These are phyloP conservation scores for Fraxinus paxiana DNA, from an alignment of 305 asterid genomes.

Conservation along the genomic window DNA sequence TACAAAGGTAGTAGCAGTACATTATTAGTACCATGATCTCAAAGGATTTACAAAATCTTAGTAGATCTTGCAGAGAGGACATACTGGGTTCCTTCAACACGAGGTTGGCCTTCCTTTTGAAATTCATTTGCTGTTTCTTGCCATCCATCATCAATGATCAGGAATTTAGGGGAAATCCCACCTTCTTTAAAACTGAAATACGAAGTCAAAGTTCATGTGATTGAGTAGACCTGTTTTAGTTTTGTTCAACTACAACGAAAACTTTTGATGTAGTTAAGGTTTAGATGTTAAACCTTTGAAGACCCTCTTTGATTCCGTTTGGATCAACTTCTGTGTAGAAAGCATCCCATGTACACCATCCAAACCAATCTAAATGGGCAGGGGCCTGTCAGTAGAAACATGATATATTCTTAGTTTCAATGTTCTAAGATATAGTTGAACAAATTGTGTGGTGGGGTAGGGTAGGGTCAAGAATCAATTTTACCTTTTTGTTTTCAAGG, in stretches of 20 bases:
- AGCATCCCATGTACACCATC: conserved; percentile 75
- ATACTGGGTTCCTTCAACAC: conserved; percentile 54
- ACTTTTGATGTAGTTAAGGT: not conserved
- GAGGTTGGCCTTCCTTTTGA: conserved; percentile 44
- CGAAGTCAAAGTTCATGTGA: not conserved
- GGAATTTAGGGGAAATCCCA: conserved; percentile 44
- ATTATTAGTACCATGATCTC: conserved; percentile 1
- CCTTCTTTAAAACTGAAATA: conserved; percentile 48
- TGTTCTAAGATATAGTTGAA: not conserved
- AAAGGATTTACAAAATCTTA: not conserved
- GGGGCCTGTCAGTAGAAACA: conserved; percentile 31
- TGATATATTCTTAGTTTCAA: not conserved
- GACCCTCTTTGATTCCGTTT: conserved; percentile 48
- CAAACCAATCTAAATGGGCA: conserved; percentile 55
- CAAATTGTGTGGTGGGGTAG: not conserved
- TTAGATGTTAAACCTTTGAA: conserved; percentile 35
- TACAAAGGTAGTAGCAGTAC: not conserved
- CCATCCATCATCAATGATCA: conserved; percentile 67
- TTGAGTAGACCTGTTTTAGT: not conserved
- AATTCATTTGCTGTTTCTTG: conserved; percentile 48
- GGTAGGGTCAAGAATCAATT: conserved; percentile 1
- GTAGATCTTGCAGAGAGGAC: not conserved
- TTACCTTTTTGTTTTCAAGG: conserved; percentile 53
- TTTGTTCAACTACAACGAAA: not conserved
- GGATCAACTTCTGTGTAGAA: conserved; percentile 51